A percentile compares a stretch with the other conserved stretches of the same genome.
Evolutionary conservation across 176 grass and related monocot species (phyloP).

Genomic region (Stipa capillata): DNA sequence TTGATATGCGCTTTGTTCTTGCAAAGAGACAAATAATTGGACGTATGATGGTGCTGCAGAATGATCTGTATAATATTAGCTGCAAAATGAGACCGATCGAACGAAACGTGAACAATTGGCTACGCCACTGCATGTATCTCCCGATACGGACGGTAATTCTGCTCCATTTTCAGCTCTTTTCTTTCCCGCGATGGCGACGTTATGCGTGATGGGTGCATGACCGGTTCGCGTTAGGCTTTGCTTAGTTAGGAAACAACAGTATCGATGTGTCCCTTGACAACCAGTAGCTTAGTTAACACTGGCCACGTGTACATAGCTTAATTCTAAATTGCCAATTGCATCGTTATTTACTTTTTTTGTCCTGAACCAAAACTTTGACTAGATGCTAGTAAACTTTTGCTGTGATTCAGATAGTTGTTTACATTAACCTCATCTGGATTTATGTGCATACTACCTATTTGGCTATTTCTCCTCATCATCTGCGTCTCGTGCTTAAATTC

Average conservation of each 20-base stretch:
- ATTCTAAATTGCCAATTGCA: background rate
- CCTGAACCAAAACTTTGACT: background rate
- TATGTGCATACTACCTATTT: background rate
- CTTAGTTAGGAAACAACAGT: background rate
- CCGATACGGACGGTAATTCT: background rate
- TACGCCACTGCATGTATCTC: background rate
- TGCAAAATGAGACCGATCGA: background rate
- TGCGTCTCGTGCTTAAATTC: background rate
- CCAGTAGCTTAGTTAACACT: background rate
- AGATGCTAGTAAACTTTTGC: background rate
- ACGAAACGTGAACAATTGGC: background rate
- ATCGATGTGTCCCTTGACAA: background rate
- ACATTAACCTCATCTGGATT: background rate
- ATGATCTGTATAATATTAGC: background rate
- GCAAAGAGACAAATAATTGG: background rate
- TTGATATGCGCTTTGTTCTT: too few species aligned
- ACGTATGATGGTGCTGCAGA: background rate
- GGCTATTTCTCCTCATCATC: background rate
- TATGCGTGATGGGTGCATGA: conserved; percentile 3
- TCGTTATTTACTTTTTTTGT: background rate
- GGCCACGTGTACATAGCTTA: background rate
- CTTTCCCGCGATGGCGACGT: background rate
- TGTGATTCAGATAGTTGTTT: background rate
- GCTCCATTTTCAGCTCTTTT: background rate
- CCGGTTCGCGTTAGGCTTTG: background rate